Evolutionary conservation across 768 basidiomycete species (phyloP), one percentile per base, ranked within the genome.

Genomic region (Tylopilus sp.): DNA sequence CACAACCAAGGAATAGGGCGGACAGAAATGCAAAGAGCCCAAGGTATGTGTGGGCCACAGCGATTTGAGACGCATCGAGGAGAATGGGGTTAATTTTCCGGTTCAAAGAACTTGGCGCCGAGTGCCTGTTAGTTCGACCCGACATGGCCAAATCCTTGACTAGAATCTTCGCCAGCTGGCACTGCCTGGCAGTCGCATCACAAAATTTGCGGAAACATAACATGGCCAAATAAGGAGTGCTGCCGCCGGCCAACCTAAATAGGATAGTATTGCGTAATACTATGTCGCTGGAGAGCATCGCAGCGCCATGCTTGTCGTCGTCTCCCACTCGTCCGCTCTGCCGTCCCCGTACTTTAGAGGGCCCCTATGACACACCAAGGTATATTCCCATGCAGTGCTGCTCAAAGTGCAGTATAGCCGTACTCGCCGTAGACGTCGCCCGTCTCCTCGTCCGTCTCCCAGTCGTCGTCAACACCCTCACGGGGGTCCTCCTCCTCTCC

Each of bases 1-100:
- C 63, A 58, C 78, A 82, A 0, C 84, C 91, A 29, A 92, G 60
- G 22, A 76, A 50, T 26, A 96, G 75, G 2, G 92, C 87, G 5
- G 73, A 64, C 24, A 70, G 28, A 64, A 94, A 94, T 0, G 92
- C 89, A 5, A 75, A 60, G 45, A 77, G 74, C 1, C 87, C 84
- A 50, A 92, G 75, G 45, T 72, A 66, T 0, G 89, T 89, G 59
- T 94, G 92, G 6, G 73, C 71, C 9, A 77, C 75, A 28, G 83
- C 84, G 52, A 94, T 62, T 55, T 70, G 63, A n/a, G 81, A 74
- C 40, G 83, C 87, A 45, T 68, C 67, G 43, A 81, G 36, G 52
- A 70, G 26, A 5, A 71, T 50, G 7, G 59, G 59, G 6, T 41
- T 34, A 8, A 29, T 40, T 30, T 60, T 58, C 14, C 48, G 56